Percentiles rank a stretch among this genome's conserved stretches.
Conservation (phyloP, 257 asterid species). For the Coffea canephora region DNA sequence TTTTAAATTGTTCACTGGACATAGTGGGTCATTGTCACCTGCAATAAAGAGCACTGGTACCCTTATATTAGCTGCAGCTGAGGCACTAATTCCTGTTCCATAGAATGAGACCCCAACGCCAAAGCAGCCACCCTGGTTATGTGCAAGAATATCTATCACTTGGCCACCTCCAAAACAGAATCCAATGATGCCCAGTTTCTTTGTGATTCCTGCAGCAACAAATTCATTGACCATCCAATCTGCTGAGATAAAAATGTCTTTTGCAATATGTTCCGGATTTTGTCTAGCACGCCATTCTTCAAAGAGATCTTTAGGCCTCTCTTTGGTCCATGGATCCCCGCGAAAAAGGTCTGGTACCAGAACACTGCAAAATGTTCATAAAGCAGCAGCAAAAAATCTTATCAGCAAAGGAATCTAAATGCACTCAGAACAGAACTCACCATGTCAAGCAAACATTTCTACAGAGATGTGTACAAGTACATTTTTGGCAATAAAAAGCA, state of each 20-base stretch:
- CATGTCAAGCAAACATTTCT: not conserved
- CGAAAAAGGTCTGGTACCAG: slow-evolving; percentile 73
- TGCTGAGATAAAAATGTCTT: slow-evolving; percentile 51
- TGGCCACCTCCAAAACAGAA: slow-evolving; percentile 82
- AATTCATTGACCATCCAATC: slow-evolving; percentile 67
- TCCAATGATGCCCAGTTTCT: slow-evolving; percentile 70
- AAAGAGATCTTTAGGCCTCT: slow-evolving; percentile 33
- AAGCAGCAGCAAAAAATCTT: slow-evolving; percentile 11
- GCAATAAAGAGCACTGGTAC: slow-evolving; percentile 56
- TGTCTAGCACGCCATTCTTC: slow-evolving; percentile 57
- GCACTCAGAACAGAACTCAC: not conserved
- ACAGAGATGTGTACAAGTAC: not conserved
- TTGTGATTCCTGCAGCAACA: slow-evolving; percentile 57
- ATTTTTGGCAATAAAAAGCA: no score
- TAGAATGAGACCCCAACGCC: slow-evolving; percentile 69
- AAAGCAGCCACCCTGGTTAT: slow-evolving; percentile 51
- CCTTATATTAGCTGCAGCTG: slow-evolving; percentile 40
- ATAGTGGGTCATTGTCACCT: slow-evolving; percentile 61
- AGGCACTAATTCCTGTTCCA: slow-evolving; percentile 53
- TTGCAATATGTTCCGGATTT: slow-evolving; percentile 31
- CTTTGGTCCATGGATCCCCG: slow-evolving; percentile 72
- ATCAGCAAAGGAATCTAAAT: not conserved
- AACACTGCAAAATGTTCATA: slow-evolving; percentile 43
- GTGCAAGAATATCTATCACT: slow-evolving; percentile 57
- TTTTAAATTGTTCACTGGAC: slow-evolving; percentile 42